Conservation (phyloP, 2,329 filamentous ascomycete genomes). For the Talaromyces funiculosus region DNA sequence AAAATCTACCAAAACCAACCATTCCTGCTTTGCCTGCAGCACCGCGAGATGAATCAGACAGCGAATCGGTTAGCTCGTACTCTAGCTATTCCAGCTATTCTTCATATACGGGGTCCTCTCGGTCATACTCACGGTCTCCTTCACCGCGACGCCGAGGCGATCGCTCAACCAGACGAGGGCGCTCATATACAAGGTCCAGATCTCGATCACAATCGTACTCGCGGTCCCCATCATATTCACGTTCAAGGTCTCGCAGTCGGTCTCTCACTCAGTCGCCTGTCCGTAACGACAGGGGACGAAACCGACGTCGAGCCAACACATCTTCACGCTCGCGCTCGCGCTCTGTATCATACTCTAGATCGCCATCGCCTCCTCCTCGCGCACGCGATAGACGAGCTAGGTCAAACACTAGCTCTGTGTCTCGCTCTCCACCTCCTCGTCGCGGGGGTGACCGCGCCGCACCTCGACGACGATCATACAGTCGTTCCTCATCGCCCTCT, state of each 20-base stretch:
- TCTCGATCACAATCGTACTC: conserved; percentile 25
- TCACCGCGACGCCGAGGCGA: conserved; percentile 15
- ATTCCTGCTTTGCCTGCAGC: conserved; percentile 60
- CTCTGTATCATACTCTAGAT: conserved; percentile 37
- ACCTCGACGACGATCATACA: conserved; percentile 32
- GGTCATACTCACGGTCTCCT: conserved; percentile 41
- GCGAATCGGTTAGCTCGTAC: conserved; percentile 59
- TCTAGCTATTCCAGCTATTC: conserved; percentile 73
- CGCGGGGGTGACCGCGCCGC: conserved; percentile 13
- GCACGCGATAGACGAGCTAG: conserved; percentile 15
- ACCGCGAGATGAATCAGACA: conserved; percentile 50
- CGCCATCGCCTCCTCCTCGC: conserved; percentile 22
- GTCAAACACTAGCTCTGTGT: conserved; percentile 35
- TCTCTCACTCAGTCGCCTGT: conserved; percentile 14
- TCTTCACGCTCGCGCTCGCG: conserved; percentile 26
- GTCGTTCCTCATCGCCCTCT: conserved; percentile 31
- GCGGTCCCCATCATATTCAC: conserved; percentile 14
- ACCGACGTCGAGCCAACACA: conserved; percentile 29
- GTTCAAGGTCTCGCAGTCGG: conserved; percentile 18
- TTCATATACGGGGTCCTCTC: conserved; percentile 36
- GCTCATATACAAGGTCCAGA: conserved; percentile 32
- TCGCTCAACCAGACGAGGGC: conserved; percentile 13
- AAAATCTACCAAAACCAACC: conserved; percentile 81
- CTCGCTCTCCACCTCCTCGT: conserved; percentile 31
- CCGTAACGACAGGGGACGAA: conserved; percentile 17